Evolutionary conservation across 2,329 filamentous ascomycete genomes (phyloP), one percentile per base, ranked within the genome.

Genomic region (Aspergillus terreus): DNA sequence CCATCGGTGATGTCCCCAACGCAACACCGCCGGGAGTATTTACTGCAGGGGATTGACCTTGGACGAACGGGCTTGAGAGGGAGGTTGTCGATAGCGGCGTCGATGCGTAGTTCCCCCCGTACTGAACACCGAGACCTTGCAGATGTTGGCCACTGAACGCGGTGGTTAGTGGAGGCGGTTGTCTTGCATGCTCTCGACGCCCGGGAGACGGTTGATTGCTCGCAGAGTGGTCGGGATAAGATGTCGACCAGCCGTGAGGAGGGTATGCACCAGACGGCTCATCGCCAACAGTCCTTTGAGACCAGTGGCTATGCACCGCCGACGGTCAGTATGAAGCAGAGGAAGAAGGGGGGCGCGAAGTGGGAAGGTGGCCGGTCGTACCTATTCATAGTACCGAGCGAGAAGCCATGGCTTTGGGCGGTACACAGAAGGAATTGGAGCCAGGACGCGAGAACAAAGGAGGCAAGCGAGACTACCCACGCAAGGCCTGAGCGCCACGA

Each of bases 1-100:
- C 64, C 73, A 76, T 73, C 23, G 74, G 71, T 49, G 73, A 71
- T 10, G 67, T 62, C 17, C 66, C 71, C 48, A 68, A 63, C 10
- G 68, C 64, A 50, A 65, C 61, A 25, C 66, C 66, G 6, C 62
- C 63, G 4, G 73, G 70, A 19, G 73, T 70, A 33, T 65, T 53
- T 33, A 72, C 61, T 41, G 65, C 70, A 11, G 72, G 65, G 44
- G 73, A 71, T 47, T 66, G 61, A 52, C 60, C 57, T 51, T 67
- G 70, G 6, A 68, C 74, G 54, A 76, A 76, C 6, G 74, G 73
- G 45, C 71, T 75, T 23, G 72, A 73, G 35, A 75, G 60, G 30
- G 72, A 71, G n/a, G 71, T 73, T 6, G 72, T 68, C 11, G 74
- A 75, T 32, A 71, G 58, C 50, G 73, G 73, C 12, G 72, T 74